Evolutionary conservation across 192 early-diverging fungal genomes (phyloP), one percentile per base, ranked within the genome.

Genomic region (Backusella morwellensis): DNA sequence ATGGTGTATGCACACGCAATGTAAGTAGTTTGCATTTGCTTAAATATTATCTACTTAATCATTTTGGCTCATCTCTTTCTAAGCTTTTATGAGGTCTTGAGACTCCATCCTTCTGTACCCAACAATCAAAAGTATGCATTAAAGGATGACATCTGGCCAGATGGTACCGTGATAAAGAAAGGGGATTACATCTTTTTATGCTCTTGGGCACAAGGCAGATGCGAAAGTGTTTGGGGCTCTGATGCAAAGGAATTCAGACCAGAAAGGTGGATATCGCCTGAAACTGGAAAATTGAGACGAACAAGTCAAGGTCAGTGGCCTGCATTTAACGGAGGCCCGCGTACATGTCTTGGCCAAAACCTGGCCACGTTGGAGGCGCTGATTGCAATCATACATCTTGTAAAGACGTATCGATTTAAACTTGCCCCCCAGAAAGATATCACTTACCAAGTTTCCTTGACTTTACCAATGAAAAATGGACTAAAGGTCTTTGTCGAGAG

Each of bases 261-360:
- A 6, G 78, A 81, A 4, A 78, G 86, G 68, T 87, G 86, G 86
- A 72, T 88, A 11, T 47, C 42, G 26, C 11, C n/a, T 36, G 77
- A 72, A 2, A 80, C 77, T 14, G 82, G 79, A 3, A 41, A 72
- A 19, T 38, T 75, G 59, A 72, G 68, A 26, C 77, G 81, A 32
- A 19, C 44, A 6, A 77, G 82, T 14, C 82, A 83, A 15, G 72
- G 81, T 38, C 78, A 85, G 69, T 87, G 85, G 82, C 82, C 86
- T 29, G 84, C 82, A 17, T 87, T 87, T 82, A 82, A 87, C 35
- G 86, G 77, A 12, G 86, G 86, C 21, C 86, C 86, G 23, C 78
- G 86, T n/a, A 78, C 81, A 21, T 87, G 86, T 68, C 76, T 76
- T 21, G 85, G 82, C 1, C 81, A 85, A 68, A 78, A 82, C 29